Conservation (phyloP, 441 rosid species). For the Populus hybrid region DNA sequence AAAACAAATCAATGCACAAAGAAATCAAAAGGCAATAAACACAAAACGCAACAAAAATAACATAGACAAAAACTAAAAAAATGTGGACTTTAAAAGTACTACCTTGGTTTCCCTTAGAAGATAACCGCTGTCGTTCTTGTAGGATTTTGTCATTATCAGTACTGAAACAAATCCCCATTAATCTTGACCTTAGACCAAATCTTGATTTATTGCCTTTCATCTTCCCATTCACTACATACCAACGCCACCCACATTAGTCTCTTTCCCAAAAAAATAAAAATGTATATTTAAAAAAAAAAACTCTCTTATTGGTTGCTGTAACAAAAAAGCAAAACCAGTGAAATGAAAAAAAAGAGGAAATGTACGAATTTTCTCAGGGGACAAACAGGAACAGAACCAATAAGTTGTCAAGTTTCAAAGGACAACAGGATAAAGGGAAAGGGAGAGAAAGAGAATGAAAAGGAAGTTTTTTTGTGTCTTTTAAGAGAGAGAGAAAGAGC, state of each 20-base stretch:
- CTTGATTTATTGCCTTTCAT: slow-evolving; percentile 24
- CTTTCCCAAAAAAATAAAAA: background rate
- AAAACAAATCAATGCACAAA: background rate
- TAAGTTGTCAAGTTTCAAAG: background rate
- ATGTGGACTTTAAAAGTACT: background rate
- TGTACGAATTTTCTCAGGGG: slow-evolving; percentile 3
- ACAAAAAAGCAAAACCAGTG: background rate
- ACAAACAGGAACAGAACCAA: background rate
- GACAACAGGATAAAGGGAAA: background rate
- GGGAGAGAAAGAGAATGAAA: background rate
- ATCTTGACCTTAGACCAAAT: slow-evolving; percentile 22
- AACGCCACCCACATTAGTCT: background rate
- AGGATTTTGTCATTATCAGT: slow-evolving; percentile 35
- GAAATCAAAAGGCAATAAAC: background rate
- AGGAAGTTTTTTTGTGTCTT: background rate
- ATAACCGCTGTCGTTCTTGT: slow-evolving; percentile 24
- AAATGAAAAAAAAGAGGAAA: slow-evolving; percentile 7
- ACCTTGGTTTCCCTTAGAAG: slow-evolving; percentile 34
- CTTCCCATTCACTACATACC: slow-evolving; percentile 1
- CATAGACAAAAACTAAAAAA: background rate
- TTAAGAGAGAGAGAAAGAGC: slow-evolving; percentile 17
- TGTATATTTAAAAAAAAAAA: background rate
- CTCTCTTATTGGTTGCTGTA: background rate
- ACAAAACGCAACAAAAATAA: background rate
- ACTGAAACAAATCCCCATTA: slow-evolving; percentile 90